phyloP scores from a whole-genome alignment of 139 green algal species.

The Pleodorina starrii region DNA sequence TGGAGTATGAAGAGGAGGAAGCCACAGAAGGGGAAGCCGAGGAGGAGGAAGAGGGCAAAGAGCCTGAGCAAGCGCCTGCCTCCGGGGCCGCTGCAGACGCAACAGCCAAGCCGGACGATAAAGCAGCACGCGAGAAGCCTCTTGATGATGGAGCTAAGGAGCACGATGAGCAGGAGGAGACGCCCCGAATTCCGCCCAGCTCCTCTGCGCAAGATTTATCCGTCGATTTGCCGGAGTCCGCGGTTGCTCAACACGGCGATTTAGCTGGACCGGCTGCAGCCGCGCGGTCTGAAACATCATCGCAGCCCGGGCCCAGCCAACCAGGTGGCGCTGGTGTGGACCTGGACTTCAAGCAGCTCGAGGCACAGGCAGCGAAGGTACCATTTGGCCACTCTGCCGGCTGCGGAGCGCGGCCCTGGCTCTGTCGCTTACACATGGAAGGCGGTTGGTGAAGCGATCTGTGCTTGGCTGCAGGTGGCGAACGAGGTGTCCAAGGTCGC shows the following conservation, averaged over 20 bases:
- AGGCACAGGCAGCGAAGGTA: constrained; percentile 43
- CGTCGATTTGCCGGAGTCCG: not conserved
- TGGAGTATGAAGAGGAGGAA: constrained; percentile 31
- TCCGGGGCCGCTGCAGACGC: not conserved
- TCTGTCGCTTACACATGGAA: no score
- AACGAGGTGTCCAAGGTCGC: constrained; percentile 16
- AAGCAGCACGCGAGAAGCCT: not conserved
- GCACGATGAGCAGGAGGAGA: not conserved
- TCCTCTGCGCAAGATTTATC: not conserved
- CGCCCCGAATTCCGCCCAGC: not conserved
- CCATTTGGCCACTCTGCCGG: no score
- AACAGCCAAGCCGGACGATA: not conserved
- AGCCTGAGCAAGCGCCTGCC: not conserved
- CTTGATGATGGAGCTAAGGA: not conserved
- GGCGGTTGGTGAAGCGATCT: no score
- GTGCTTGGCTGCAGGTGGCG: not conserved
- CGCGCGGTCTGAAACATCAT: no score
- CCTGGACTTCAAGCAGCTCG: constrained; percentile 18
- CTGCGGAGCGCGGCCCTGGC: no score
- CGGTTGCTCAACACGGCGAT: not conserved
- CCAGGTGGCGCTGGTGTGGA: not conserved
- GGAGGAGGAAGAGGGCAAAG: not conserved
- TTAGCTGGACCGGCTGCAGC: no score
- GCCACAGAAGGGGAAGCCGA: constrained; percentile 15
- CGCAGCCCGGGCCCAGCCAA: not conserved